Evolutionary conservation across 1,139 yeast species (phyloP), one percentile per base, ranked within the genome.

Genomic region (Pichia sp.): DNA sequence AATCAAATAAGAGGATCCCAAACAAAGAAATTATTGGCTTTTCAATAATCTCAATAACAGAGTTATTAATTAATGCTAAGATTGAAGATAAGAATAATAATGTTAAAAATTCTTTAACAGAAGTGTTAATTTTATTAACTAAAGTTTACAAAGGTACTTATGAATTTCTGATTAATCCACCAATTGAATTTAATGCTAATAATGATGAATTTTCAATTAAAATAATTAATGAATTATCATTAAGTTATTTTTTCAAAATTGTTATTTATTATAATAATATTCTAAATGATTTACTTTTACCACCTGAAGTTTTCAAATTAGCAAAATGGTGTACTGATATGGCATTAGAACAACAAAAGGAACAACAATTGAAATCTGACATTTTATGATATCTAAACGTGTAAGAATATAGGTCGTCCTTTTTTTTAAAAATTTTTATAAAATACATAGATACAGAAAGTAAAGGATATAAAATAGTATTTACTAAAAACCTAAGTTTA

Each of bases 281-380:
- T 52, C 69, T 85, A 57, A 82, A 82, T 63, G 90, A 84, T 60
- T 75, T 84, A 57, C 75, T 80, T 38, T 70, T 85, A 49, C 76
- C 79, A 53, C 79, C 84, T 9, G 79, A 80, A 52, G 85, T 84
- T 14, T 81, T 80, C 60, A 80, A 79, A 58, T 71, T 84, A 58
- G 88, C 89, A 29, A 83, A 83, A 62, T 80, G 87, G 83, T 85
- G 84, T 25, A 75, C 83, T 51, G 89, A 84, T 60, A 77, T 76
- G 45, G 84, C 84, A n/a, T 72, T 80, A 50, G 81, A 81, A 46
- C 77, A 75, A 58, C 78, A 75, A 60, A 58, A 52, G 49, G 61
- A 58, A 36, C 64, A 62, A 45, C 47, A 51, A 28, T 30, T 53
- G 16, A 48, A 33, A 28, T 8, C 53, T 28, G 44, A 53, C 41